A percentile compares a stretch with the other conserved stretches of the same genome.
These are phyloP conservation scores for Blastobotrys aristatus DNA, from an alignment of 1,139 yeast species.

Conservation along the genomic window DNA sequence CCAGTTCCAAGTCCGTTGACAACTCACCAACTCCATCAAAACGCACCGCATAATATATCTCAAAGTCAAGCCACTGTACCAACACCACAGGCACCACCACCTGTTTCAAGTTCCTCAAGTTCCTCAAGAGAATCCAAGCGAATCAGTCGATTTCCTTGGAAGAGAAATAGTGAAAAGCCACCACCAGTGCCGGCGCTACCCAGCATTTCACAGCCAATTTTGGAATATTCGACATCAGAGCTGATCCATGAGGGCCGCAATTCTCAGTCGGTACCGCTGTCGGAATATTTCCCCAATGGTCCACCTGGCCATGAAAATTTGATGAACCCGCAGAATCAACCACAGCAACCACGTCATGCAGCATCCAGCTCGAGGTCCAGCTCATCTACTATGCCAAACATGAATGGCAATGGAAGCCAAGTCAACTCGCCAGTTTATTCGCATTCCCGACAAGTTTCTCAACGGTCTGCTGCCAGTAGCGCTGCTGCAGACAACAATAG, in stretches of 20 bases:
- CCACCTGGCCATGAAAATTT: slow-evolving; percentile 8
- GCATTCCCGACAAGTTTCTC: slow-evolving; percentile 9
- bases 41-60: background rate
- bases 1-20: background rate
- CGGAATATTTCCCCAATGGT: slow-evolving; percentile 12
- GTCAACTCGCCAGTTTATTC: background rate
- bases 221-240: slow-evolving; percentile 26
- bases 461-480: slow-evolving; percentile 4
- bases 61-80: background rate
- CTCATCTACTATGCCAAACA: background rate
- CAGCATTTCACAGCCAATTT: slow-evolving; percentile 24
- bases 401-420: background rate
- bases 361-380: slow-evolving; percentile 8
- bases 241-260: slow-evolving; percentile 18
- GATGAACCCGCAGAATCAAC: background rate
- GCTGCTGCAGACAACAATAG: background rate
- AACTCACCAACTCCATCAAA: background rate
- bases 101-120: background rate
- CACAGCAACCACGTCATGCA: background rate
- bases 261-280: slow-evolving; percentile 11
- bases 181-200: slow-evolving; percentile 14
- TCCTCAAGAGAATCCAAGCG: slow-evolving; percentile 12
- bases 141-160: slow-evolving; percentile 20
- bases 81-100: background rate
- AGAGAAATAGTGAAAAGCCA: slow-evolving; percentile 10